phyloP scores from a whole-genome alignment of 2,329 filamentous ascomycete genomes.

The Thielaviopsis punctulata region DNA sequence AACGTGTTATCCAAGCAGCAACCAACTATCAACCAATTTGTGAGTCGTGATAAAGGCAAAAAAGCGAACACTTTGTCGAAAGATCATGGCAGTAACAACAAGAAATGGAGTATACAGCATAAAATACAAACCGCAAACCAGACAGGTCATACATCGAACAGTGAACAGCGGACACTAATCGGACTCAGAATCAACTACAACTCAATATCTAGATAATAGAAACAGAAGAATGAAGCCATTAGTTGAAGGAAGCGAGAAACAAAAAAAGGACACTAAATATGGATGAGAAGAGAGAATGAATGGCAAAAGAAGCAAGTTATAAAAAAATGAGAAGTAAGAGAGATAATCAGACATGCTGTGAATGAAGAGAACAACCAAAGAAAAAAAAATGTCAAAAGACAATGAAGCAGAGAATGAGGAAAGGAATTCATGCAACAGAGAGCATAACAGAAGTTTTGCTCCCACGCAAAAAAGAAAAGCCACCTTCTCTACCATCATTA shows the following conservation, averaged over 20 bases:
- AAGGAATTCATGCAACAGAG: too few species aligned
- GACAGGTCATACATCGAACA: background rate
- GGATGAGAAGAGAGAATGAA: background rate
- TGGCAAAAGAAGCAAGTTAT: background rate
- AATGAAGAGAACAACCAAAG: slow-evolving; percentile 1
- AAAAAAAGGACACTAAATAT: background rate
- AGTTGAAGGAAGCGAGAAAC: background rate
- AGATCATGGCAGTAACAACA: background rate
- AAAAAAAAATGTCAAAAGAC: background rate
- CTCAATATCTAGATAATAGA: too few species aligned
- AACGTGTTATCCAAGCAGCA: too few species aligned
- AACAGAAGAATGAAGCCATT: background rate
- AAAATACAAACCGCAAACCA: background rate
- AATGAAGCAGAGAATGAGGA: background rate
- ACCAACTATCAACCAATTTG: too few species aligned
- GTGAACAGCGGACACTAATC: too few species aligned
- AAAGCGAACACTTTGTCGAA: background rate
- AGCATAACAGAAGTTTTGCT: background rate
- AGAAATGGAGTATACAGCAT: background rate
- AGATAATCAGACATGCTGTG: background rate
- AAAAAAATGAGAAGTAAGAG: background rate
- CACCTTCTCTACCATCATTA: background rate
- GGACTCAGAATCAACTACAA: too few species aligned
- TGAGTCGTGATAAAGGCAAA: background rate
- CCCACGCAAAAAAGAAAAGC: background rate